These are phyloP conservation scores for Trametes sanguinea DNA, from an alignment of 768 basidiomycete species.

Conservation along the genomic window DNA sequence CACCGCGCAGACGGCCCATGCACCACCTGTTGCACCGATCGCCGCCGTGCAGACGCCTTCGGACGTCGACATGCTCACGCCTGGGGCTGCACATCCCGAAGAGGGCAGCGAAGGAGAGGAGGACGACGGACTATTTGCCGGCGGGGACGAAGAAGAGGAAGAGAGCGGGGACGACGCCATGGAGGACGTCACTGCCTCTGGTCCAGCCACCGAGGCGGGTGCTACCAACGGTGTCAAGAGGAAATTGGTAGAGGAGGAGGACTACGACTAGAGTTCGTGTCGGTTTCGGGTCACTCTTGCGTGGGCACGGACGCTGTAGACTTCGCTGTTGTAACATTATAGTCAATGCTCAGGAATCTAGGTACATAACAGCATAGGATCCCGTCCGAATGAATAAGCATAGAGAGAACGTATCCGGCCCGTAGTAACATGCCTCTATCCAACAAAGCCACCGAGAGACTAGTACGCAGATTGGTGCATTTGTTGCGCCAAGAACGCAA, in stretches of 20 bases:
- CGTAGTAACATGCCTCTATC: not conserved
- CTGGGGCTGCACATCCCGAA: conserved; percentile 34
- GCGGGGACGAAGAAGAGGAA: conserved; percentile 72
- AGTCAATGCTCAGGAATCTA: conserved; percentile 8
- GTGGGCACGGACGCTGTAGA: conserved; percentile 32
- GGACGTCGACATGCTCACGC: conserved; percentile 66
- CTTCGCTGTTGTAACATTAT: conserved; percentile 16
- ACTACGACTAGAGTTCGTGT: conserved; percentile 60
- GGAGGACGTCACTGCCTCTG: conserved; percentile 67
- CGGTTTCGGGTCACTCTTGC: conserved; percentile 2
- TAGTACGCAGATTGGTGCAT: conserved; percentile 22
- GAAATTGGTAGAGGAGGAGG: conserved; percentile 84
- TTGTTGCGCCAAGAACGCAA: conserved; percentile 33
- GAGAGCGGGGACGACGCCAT: conserved; percentile 65
- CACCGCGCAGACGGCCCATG: conserved; percentile 24
- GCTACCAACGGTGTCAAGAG: conserved; percentile 64
- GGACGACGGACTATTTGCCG: conserved; percentile 76
- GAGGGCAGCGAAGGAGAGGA: conserved; percentile 81
- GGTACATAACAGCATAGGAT: conserved; percentile 3
- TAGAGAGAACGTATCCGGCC: not conserved
- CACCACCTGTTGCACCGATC: conserved; percentile 21
- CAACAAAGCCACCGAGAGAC: not conserved
- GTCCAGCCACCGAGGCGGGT: conserved; percentile 36
- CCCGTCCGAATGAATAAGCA: conserved; percentile 19
- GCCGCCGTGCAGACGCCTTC: conserved; percentile 63